Percentiles rank a stretch among this genome's conserved stretches.
These are phyloP conservation scores for Wallacemonas collosoma DNA, from an alignment of 208 protist species.

Conservation along the genomic window DNA sequence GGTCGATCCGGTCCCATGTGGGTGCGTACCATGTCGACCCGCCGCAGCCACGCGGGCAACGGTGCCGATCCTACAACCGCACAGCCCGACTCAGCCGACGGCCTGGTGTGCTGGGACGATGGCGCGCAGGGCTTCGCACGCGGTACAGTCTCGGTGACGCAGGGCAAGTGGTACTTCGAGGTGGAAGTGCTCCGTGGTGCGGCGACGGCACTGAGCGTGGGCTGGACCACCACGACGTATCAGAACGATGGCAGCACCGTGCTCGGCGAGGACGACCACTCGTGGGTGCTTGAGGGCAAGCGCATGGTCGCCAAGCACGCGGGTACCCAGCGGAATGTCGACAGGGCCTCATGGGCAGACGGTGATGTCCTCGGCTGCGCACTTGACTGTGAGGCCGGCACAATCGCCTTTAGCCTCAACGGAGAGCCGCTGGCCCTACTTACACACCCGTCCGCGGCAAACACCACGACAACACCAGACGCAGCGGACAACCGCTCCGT, in stretches of 20 bases:
- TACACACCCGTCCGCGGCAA: neutral
- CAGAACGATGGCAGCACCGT: slow-evolving; percentile 25
- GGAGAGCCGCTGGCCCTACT: slow-evolving; percentile 31
- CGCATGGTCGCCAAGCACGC: slow-evolving; percentile 77
- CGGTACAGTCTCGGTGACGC: slow-evolving; percentile 69
- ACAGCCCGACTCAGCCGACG: neutral
- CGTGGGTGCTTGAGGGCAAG: slow-evolving; percentile 83
- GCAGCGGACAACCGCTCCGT: neutral
- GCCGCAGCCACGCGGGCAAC: neutral
- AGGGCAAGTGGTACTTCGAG: slow-evolving; percentile 91
- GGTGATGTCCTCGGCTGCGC: slow-evolving; percentile 88
- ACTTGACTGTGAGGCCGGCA: slow-evolving; percentile 79
- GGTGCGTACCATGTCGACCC: slow-evolving; percentile 1
- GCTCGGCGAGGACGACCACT: slow-evolving; percentile 71
- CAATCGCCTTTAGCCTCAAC: slow-evolving; percentile 83
- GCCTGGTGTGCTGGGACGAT: slow-evolving; percentile 21
- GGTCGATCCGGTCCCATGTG: slow-evolving; percentile 4
- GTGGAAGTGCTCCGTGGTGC: slow-evolving; percentile 48
- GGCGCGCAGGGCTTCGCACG: slow-evolving; percentile 62
- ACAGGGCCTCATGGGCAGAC: slow-evolving; percentile 64
- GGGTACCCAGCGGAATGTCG: slow-evolving; percentile 57
- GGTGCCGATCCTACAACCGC: neutral
- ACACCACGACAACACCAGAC: neutral
- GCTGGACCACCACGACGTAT: slow-evolving; percentile 46
- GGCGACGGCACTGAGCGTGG: slow-evolving; percentile 44